Evolutionary conservation across 768 basidiomycete genomes (phyloP), one percentile per base, ranked within the genome.

Genomic region (Mycena olivaceomarginata): DNA sequence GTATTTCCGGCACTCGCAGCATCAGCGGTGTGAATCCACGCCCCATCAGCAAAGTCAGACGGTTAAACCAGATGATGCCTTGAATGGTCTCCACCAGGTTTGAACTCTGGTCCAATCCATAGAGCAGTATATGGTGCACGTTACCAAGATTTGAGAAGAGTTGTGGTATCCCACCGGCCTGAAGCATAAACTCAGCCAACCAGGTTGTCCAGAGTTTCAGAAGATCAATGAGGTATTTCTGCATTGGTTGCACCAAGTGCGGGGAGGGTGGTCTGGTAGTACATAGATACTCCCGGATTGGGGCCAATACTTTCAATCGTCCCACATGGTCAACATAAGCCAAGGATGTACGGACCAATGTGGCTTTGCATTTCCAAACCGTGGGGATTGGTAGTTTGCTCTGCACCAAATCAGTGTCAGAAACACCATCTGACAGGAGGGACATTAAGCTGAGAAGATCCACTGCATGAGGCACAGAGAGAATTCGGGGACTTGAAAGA

Each of bases 11-110:
- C 48, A 51, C 7, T 1, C 48, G 48, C 48, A 15, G 48, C 48
- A 15, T 51, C 31, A 25, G 69, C 40, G 5, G 60, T 43, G 22
- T 70, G 43, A 70, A 16, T 10, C 69, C 69, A 13, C 69, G 69
- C 5, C 15, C 25, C 57, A 62, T 66, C 22, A 67, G n/a, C 18
- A 64, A n/a, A 59, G 41, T 70, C 11, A 71, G 18, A n/a, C 5
- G 5, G 31, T 40, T 71, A 25, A 71, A 60, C 15, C 12, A 40
- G 39, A 62, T 5, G 12, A 62, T 40, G 4, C 31, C 39, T 16
- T 7, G 59, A 11, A 62, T 62, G 25, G 56, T 57, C 8, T 57
- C 56, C 15, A 8, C n/a, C 20, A 57, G 9, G 15, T 57, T n/a
- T 16, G 20, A 8, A 25, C 22, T n/a, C 22, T 20, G 22, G 22